Conservation (phyloP, 768 basidiomycete genomes). For the Lactarius deliciosus region DNA sequence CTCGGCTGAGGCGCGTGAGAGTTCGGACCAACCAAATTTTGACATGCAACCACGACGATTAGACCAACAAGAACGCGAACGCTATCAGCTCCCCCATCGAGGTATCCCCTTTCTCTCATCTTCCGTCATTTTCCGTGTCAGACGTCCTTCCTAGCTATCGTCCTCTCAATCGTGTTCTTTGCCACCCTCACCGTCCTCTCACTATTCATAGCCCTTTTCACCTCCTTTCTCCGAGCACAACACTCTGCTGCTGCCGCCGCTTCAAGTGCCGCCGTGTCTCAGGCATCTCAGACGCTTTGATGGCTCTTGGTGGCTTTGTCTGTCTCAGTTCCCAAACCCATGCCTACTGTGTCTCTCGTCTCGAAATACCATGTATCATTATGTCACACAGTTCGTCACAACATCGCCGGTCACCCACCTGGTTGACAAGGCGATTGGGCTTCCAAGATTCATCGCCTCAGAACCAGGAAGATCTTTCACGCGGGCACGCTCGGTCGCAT, state of each 20-base stretch:
- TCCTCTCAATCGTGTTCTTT: slow-evolving; percentile 22
- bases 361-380: slow-evolving; percentile 3
- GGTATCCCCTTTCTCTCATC: slow-evolving; percentile 9
- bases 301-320: not conserved
- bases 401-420: slow-evolving; percentile 71
- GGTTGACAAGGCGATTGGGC: slow-evolving; percentile 77
- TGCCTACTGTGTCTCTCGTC: slow-evolving; percentile 2
- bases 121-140: not conserved
- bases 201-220: slow-evolving; percentile 26
- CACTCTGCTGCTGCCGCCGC: slow-evolving; percentile 21
- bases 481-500: slow-evolving; percentile 32
- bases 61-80: not conserved
- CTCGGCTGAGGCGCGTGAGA: not conserved
- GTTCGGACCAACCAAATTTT: not conserved
- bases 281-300: not conserved
- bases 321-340: slow-evolving; percentile 2
- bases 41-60: not conserved
- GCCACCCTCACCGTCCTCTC: slow-evolving; percentile 12
- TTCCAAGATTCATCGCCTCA: slow-evolving; percentile 30
- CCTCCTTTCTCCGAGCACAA: slow-evolving; percentile 27
- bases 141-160: slow-evolving; percentile 15
- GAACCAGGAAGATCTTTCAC: not conserved
- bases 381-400: slow-evolving; percentile 42
- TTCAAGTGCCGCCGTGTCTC: slow-evolving; percentile 19
- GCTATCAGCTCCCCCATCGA: slow-evolving; percentile 18